phyloP scores from a whole-genome alignment of 768 basidiomycete species.

The Rhizopogon rudus region DNA sequence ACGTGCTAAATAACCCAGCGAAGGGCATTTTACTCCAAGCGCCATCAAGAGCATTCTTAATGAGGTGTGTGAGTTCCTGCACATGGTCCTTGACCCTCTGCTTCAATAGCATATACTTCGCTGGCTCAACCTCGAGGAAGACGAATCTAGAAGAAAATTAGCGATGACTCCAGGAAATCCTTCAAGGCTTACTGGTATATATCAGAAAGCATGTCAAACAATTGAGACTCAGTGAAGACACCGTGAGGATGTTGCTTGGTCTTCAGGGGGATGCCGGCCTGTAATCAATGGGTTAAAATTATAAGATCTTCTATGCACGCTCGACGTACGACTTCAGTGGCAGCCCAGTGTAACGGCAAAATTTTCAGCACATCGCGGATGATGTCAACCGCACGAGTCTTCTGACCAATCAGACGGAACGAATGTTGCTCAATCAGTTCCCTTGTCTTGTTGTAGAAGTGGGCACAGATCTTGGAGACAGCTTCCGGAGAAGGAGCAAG shows the following conservation, averaged over 20 bases:
- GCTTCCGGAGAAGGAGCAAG: constrained; percentile 46
- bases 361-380: constrained; percentile 62
- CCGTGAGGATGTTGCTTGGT: constrained; percentile 48
- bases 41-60: constrained; percentile 46
- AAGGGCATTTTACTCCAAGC: constrained; percentile 35
- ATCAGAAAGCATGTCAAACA: constrained; percentile 60
- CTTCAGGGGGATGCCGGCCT: constrained; percentile 73
- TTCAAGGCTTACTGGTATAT: constrained; percentile 53
- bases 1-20: constrained; percentile 38
- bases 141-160: constrained; percentile 46
- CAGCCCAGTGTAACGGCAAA: constrained; percentile 67
- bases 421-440: constrained; percentile 52
- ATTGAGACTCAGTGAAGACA: constrained; percentile 54
- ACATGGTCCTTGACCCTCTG: constrained; percentile 49
- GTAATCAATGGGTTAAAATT: not conserved
- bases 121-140: constrained; percentile 66
- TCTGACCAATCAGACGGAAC: constrained; percentile 50
- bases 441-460: constrained; percentile 62
- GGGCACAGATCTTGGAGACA: constrained; percentile 46
- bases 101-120: constrained; percentile 54
- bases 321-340: constrained; percentile 56
- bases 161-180: not conserved
- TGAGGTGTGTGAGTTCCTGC: constrained; percentile 47
- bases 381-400: constrained; percentile 54
- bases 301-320: not conserved